These are phyloP conservation scores for Marchantia paleacea DNA, from an alignment of 225 moss, liverwort and hornwort genomes.

Conservation along the genomic window DNA sequence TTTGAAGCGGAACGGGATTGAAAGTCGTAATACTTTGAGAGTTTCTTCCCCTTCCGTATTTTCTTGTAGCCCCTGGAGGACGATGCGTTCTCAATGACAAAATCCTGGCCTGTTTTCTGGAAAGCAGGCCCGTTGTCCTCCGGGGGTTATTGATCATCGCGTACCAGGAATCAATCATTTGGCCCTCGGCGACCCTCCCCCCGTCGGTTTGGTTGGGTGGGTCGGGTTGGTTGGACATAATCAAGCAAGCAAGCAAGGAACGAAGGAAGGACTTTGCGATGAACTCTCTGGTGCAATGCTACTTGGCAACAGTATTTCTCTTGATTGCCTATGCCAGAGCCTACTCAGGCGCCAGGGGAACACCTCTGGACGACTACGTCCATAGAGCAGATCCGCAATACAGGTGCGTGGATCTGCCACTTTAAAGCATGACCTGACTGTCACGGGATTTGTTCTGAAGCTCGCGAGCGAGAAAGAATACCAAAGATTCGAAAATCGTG, in stretches of 20 bases:
- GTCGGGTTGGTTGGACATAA: not conserved
- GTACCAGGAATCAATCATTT: conserved; percentile 6
- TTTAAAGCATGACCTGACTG: not conserved
- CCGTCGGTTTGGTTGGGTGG: not conserved
- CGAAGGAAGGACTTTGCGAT: conserved; percentile 8
- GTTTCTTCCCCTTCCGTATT: not conserved
- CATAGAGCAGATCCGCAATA: conserved; percentile 57
- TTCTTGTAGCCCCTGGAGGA: conserved; percentile 16
- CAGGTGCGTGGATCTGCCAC: conserved; percentile 43
- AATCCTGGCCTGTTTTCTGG: conserved; percentile 1
- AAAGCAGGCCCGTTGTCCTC: conserved; percentile 21
- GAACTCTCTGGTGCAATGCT: conserved; percentile 18
- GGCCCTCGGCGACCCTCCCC: not conserved
- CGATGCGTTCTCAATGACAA: conserved; percentile 4
- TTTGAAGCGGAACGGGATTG: not conserved
- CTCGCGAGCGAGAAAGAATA: too few species aligned
- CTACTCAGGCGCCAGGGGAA: conserved; percentile 2
- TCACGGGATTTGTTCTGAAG: too few species aligned
- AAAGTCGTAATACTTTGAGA: conserved; percentile 5
- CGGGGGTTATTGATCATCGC: conserved; percentile 14
- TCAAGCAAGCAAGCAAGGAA: not conserved
- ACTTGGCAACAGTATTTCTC: conserved; percentile 12
- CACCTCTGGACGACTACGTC: conserved; percentile 82
- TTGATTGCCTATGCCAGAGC: conserved; percentile 13
- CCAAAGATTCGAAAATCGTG: conserved; percentile 1